A percentile compares a stretch with the other conserved stretches of the same genome.
Conservation (phyloP, 306 rosid species). For the Trichosanthes cucumerina region DNA sequence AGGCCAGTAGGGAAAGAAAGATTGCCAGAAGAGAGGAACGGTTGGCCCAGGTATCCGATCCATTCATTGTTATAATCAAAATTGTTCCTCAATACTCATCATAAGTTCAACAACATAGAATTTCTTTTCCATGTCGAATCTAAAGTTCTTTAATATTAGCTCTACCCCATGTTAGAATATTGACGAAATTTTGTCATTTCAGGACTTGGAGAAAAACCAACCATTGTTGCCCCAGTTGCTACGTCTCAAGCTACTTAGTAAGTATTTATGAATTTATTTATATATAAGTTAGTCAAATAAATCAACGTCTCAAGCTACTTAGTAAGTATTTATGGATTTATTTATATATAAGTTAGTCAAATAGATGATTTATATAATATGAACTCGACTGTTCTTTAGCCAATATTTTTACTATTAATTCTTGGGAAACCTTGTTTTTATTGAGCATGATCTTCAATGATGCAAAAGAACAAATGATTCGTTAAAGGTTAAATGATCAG, state of each 20-base stretch:
- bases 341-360: too few species aligned
- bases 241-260: slow-evolving; percentile 52
- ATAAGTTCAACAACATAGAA: neutral
- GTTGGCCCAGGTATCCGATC: slow-evolving; percentile 47
- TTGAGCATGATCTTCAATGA: too few species aligned
- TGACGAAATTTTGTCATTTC: neutral
- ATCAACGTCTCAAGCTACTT: too few species aligned
- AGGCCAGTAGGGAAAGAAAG: slow-evolving; percentile 91
- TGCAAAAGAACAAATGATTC: too few species aligned
- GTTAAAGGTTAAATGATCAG: too few species aligned
- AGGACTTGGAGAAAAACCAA: slow-evolving; percentile 72
- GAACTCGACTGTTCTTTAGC: neutral
- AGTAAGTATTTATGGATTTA: too few species aligned
- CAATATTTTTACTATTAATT: too few species aligned
- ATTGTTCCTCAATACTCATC: neutral
- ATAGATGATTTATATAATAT: neutral
- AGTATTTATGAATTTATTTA: slow-evolving; percentile 16
- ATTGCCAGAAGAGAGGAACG: slow-evolving; percentile 88
- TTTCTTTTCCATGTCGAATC: neutral
- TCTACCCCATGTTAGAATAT: too few species aligned
- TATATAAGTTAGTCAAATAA: neutral
- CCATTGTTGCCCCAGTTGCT: slow-evolving; percentile 21
- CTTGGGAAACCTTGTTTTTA: too few species aligned
- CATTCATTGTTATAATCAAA: neutral
- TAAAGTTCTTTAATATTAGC: too few species aligned